Conservation (phyloP, 306 rosid species). For the Calophaca sinica region DNA sequence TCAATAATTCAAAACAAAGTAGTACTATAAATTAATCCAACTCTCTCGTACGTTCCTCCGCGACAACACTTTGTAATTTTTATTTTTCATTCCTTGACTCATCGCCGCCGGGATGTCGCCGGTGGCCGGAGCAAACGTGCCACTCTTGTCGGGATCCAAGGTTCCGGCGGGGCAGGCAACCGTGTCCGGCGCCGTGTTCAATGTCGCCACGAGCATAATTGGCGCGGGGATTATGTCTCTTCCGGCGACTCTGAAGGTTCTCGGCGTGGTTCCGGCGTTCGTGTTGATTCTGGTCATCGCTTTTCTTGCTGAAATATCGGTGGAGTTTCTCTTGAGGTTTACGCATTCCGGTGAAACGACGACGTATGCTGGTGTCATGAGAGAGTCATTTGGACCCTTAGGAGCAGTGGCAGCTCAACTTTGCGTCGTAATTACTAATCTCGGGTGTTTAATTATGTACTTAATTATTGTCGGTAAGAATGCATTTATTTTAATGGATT, state of each 20-base stretch:
- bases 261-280: constrained; percentile 82
- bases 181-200: constrained; percentile 78
- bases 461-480: constrained; percentile 71
- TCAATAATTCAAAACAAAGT: constrained; percentile 4
- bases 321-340: constrained; percentile 80
- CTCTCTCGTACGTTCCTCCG: background rate
- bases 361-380: constrained; percentile 91
- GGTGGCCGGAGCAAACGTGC: constrained; percentile 45
- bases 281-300: constrained; percentile 66
- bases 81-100: background rate
- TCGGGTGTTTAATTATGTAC: constrained; percentile 90
- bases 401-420: constrained; percentile 74
- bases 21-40: no score
- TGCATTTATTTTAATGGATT: no score
- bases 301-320: constrained; percentile 66
- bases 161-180: constrained; percentile 51
- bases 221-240: constrained; percentile 99
- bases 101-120: constrained; percentile 62
- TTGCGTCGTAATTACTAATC: constrained; percentile 73
- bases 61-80: background rate
- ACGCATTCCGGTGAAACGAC: constrained; percentile 70
- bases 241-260: constrained; percentile 84
- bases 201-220: constrained; percentile 80
- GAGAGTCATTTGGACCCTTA: constrained; percentile 72
- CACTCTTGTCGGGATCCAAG: constrained; percentile 55